These are phyloP conservation scores for Cryptosporidium felis DNA, from an alignment of 169 alveolate genomes.

Conservation along the genomic window DNA sequence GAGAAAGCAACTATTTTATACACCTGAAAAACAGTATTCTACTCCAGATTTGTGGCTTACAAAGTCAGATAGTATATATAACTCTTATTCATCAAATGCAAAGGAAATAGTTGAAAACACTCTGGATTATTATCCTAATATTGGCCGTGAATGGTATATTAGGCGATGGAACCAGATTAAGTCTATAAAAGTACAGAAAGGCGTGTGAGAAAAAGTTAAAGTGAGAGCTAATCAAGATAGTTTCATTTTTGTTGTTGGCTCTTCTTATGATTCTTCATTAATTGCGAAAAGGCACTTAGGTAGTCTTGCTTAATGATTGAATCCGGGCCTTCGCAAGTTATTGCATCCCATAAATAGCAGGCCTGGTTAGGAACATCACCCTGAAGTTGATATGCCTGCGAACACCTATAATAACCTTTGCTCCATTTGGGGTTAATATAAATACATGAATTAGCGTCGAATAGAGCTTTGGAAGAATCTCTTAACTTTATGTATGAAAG, in stretches of 20 bases:
- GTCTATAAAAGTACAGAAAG: slow-evolving; percentile 25
- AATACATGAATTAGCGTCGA: slow-evolving; percentile 24
- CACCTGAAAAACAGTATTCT: slow-evolving; percentile 43
- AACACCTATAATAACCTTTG: slow-evolving; percentile 62
- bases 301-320: slow-evolving; percentile 21
- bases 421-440: slow-evolving; percentile 55
- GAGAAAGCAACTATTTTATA: slow-evolving; percentile 60
- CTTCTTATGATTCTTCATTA: slow-evolving; percentile 14
- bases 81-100: slow-evolving; percentile 47
- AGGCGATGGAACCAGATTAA: slow-evolving; percentile 46
- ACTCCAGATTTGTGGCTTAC: slow-evolving; percentile 68
- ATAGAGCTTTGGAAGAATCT: slow-evolving; percentile 24
- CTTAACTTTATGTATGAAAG: slow-evolving; percentile 21
- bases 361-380: slow-evolving; percentile 56
- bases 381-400: slow-evolving; percentile 31
- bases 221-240: background rate
- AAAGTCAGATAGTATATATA: slow-evolving; percentile 37
- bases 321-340: background rate
- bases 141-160: slow-evolving; percentile 58
- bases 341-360: slow-evolving; percentile 59
- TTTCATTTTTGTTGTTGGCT: background rate
- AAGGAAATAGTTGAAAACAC: slow-evolving; percentile 51
- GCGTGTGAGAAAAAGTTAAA: too few species aligned
- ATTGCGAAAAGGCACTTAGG: background rate
- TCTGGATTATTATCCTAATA: slow-evolving; percentile 46